Evolutionary conservation across 2,329 filamentous ascomycete genomes (phyloP).

Genomic region (Verticillium nonalfalfae): DNA sequence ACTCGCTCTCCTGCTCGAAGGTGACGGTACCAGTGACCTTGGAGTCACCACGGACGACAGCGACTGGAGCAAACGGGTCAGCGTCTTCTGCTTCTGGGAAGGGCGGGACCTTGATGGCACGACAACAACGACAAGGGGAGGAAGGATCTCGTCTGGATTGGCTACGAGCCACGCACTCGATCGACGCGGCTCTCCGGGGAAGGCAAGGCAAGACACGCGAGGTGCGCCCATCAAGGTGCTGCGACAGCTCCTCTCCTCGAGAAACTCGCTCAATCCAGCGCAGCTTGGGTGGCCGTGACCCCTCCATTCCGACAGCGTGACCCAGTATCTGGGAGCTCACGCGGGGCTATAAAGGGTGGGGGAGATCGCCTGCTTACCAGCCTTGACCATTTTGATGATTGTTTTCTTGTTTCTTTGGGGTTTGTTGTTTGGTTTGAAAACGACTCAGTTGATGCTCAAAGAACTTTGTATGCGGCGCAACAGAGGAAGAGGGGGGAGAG

Average conservation of each 20-base stretch:
- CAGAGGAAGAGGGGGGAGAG: conserved; percentile 4
- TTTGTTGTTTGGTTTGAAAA: conserved; percentile 10
- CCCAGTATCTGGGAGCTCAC: background rate
- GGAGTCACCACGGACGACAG: conserved; percentile 95
- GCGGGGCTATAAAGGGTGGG: conserved; percentile 3
- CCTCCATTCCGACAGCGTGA: conserved; percentile 14
- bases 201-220: background rate
- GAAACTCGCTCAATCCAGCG: conserved; percentile 58
- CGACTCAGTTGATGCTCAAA: conserved; percentile 1
- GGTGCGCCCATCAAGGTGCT: conserved; percentile 21
- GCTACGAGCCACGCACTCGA: conserved; percentile 1
- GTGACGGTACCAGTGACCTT: conserved; percentile 89
- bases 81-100: background rate
- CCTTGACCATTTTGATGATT: conserved; percentile 90
- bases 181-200: conserved; percentile 1
- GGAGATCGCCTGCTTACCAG: conserved; percentile 58
- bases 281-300: conserved; percentile 21
- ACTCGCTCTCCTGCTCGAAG: conserved; percentile 89
- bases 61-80: conserved; percentile 53
- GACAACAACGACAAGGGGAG: background rate
- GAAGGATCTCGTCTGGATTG: conserved; percentile 6
- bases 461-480: conserved; percentile 2
- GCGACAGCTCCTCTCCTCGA: conserved; percentile 12
- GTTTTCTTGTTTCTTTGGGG: conserved; percentile 25
- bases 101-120: background rate